Evolutionary conservation across 2,329 filamentous ascomycete species (phyloP), one percentile per base, ranked within the genome.

Genomic region (Microsporum audouinii): DNA sequence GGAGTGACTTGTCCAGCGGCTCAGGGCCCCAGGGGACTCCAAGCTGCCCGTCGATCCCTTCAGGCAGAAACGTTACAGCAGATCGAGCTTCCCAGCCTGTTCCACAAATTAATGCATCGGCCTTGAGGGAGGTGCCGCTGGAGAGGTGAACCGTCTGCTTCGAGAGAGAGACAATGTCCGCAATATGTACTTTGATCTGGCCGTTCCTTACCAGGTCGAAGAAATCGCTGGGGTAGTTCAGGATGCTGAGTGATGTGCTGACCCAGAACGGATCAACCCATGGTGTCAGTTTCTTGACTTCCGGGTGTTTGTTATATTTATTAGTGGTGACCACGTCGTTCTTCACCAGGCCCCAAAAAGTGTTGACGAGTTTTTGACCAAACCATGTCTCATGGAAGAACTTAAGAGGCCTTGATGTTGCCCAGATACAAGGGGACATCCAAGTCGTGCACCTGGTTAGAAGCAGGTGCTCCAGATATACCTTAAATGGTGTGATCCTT

Each of bases 381-480:
- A 80, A 59, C 62, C 68, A 70, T 0, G 78, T 81, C 2, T 71
- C 68, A 61, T 82, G 79, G n/a, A 82, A 67, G 57, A 79, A 75
- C 1, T 67, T 66, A 27, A 76, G 70, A 1, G 76, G 65, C 0
- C 85, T 86, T 67, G 84, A 85, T 1, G 78, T 76, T 3, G 84
- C 86, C 85, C 86, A 91, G 12, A 87, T 80, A 68, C 87, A 91
- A 0, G 88, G 88, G 58, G 82, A 85, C 71, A 91, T 84, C 84
- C 86, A 90, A 1, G 84, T 87, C 59, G 91, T 73, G 64, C 88
- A 79, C 0, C 88, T 83, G 0, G 82, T 86, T 36, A 82, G 80
- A 2, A 86, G 79, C 3, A 90, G 78, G 66, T 86, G 83, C 71
- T 90, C 87, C 0, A 89, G 74, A 79, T 82, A 84, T 62, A 79